Percentiles rank a stretch among this genome's conserved stretches.
phyloP scores from a whole-genome alignment of 345 rosid genomes.

The Eucalyptus cladocalyx region DNA sequence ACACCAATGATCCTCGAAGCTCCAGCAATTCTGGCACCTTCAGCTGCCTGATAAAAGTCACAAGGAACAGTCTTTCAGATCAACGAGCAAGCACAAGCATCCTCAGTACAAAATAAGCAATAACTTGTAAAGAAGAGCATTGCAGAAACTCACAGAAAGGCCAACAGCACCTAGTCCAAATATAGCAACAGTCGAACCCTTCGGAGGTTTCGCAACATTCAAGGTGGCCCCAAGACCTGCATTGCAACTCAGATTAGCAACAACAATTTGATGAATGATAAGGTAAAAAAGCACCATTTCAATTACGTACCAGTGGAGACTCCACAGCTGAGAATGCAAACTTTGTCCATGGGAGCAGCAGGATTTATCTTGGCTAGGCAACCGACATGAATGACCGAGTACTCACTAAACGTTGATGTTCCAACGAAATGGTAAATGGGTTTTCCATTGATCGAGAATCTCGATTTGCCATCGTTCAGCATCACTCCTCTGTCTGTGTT shows the following conservation, averaged over 20 bases:
- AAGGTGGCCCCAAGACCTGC: constrained; percentile 28
- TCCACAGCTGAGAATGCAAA: constrained; percentile 27
- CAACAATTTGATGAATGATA: no score
- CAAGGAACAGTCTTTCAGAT: not conserved
- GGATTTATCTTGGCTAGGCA: constrained; percentile 24
- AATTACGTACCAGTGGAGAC: constrained; percentile 14
- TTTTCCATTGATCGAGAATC: constrained; percentile 14
- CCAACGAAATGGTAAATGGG: constrained; percentile 20
- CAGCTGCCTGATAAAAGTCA: constrained; percentile 12
- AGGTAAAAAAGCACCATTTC: not conserved
- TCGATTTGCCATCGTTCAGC: constrained; percentile 18
- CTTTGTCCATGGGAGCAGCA: constrained; percentile 24
- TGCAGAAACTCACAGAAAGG: constrained; percentile 9
- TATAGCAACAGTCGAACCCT: constrained; percentile 15
- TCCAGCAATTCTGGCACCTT: constrained; percentile 30
- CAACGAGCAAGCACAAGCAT: not conserved
- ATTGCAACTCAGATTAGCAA: not conserved
- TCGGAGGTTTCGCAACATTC: constrained; percentile 27
- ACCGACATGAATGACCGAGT: constrained; percentile 15
- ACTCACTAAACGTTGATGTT: constrained; percentile 23
- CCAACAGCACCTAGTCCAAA: constrained; percentile 42
- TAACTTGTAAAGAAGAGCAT: not conserved
- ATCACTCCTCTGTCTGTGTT: constrained; percentile 18
- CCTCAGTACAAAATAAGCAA: not conserved
- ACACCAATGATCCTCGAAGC: constrained; percentile 33